Evolutionary conservation across 108 stramenopile species (phyloP).

Genomic region (Pseudonitzschia multistriata): DNA sequence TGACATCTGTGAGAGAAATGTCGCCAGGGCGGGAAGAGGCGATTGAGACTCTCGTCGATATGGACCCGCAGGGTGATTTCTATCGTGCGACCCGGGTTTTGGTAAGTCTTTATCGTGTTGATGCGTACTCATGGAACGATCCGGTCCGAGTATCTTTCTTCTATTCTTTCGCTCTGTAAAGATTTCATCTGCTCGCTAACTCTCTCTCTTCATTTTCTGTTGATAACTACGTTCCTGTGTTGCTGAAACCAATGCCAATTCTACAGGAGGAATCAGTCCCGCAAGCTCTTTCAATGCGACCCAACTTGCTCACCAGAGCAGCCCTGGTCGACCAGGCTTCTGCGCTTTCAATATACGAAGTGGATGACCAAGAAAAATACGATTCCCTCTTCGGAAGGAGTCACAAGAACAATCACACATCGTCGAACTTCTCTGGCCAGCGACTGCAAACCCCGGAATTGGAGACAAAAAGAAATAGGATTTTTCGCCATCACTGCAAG

Average conservation of each 20-base stretch:
- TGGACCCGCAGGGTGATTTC: conserved; percentile 65
- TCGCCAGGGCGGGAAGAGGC: conserved; percentile 62
- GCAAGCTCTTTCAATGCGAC: conserved; percentile 45
- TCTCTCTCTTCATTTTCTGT: conserved; percentile 1
- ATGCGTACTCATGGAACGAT: neutral
- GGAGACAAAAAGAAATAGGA: conserved; percentile 26
- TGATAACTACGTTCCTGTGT: no score
- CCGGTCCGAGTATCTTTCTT: no score
- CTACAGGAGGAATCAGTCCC: conserved; percentile 60
- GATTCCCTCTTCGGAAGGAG: conserved; percentile 30
- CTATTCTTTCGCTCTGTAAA: neutral
- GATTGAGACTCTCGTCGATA: conserved; percentile 80
- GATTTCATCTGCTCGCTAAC: neutral
- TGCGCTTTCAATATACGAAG: conserved; percentile 50
- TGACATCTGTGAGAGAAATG: conserved; percentile 26
- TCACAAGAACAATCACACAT: neutral
- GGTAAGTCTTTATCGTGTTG: conserved; percentile 47
- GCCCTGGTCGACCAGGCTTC: conserved; percentile 66
- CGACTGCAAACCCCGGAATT: neutral
- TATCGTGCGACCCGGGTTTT: conserved; percentile 64
- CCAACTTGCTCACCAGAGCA: conserved; percentile 61
- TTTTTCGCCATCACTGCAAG: conserved; percentile 65
- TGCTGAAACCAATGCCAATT: neutral
- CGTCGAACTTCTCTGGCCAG: neutral
- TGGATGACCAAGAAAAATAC: conserved; percentile 39